Base-by-base conservation (phyloP, 441 rosid genomes). In the Euphorbia schlechtendalii region DNA sequence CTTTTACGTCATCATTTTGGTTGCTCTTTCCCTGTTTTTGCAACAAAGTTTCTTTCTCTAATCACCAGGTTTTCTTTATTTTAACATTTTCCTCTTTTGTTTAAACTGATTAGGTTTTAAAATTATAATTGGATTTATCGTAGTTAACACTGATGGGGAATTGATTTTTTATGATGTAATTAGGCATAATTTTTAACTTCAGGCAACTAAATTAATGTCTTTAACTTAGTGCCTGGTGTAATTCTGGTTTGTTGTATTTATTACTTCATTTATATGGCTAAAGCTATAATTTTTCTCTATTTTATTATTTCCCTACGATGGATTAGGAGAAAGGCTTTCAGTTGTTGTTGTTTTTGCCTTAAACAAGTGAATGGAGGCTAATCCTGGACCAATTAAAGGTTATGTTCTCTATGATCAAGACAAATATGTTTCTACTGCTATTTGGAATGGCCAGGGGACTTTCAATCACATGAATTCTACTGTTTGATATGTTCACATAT, bases 381-480 rank as follows among this genome's bases (percentile, higher is more conserved):
- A 82, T 83, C 98, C 96, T 22, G 96, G 98, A 36, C 96, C 98
- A 14, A 58, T 92, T 64, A 89, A 88, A 69, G 83, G 72, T 43
- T 69, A 78, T 70, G 76, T 89, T 6, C 84, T 92, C 15, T 92
- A 85, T 73, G 98, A 92, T 80, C 96, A 92, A 77, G 98, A 89
- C 64, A 89, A 88, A 74, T 96, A 92, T 71, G 98, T 92, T 14
- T 92, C 98, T 53, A 75, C 92, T 7, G 98, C 96, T 43, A 96
- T 92, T 70, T 92, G 98, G 98, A 96, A 89, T 56, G 98, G 98
- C 64, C 98, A 92, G 98, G 98, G 88, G 57, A 41, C 53, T 56
- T 66, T 6, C n/a, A 24, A 22, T 61, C 13, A 34, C 24, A 22
- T 46, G 1, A 63, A 4, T 41, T 28, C 36, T 49, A 53, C 17